Evolutionary conservation across 2,329 filamentous ascomycete species (phyloP), one percentile per base, ranked within the genome.

Genomic region (Aspergillus latus): DNA sequence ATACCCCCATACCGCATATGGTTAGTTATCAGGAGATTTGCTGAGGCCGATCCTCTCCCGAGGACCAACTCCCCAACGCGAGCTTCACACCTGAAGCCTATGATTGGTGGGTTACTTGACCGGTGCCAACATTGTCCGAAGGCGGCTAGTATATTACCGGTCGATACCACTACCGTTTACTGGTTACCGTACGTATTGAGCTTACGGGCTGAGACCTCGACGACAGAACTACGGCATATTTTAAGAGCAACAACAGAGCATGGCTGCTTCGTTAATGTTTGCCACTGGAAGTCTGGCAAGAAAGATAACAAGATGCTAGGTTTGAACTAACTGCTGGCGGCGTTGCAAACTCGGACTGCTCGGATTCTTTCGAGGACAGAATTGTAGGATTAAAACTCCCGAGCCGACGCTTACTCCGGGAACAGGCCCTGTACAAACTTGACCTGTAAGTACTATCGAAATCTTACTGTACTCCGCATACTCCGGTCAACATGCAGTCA

Each of bases 41-140:
- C 51, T 61, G 59, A 61, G 59, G 59, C 34, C 56, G 59, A 61
- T 61, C 59, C 52, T 44, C 59, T 61, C 47, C 49, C 49, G 48
- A 45, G 30, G 13, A 7, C 15, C 21, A 34, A 32, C 49, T 58
- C 54, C 59, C 53, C 59, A 61, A 61, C 59, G 52, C 32, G 47
- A 59, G n/a, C 21, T 15, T 13, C 49, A 40, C 45, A 40, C 49
- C 13, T 16, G 37, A 8, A 1, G 3, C 9, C 34, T 9, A 30
- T 45, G 32, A 61, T 61, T 59, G 59, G 53, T 45, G 40, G 53
- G 15, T 4, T 16, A 39, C 10, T 45, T 34, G 29, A 8, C 50
- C 49, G 50, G 45, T 49, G 52, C 40, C 59, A 60, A 60, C 59
- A 53, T 11, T 44, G 30, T 42, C 56, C 48, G 15, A 46, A 59